Evolutionary conservation across 768 basidiomycete genomes (phyloP).

Genomic region (Chalciporus pseudorubinellus): DNA sequence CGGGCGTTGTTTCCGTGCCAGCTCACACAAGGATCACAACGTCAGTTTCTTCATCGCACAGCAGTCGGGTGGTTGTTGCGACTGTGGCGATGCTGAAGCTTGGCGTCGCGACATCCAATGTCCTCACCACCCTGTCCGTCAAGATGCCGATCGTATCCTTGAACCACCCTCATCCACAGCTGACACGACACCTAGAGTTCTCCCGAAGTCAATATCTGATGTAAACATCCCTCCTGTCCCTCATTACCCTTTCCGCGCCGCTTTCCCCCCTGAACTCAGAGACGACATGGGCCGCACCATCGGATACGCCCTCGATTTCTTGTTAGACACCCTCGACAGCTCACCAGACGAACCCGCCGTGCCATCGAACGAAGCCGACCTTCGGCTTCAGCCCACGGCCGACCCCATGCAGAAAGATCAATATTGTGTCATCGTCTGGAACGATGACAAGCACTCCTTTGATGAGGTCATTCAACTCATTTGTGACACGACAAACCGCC

Average conservation of each 20-base stretch:
- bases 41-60: slow-evolving; percentile 92
- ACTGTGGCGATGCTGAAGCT: slow-evolving; percentile 90
- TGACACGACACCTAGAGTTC: slow-evolving; percentile 42
- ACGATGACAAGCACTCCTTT: slow-evolving; percentile 95
- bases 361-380: slow-evolving; percentile 63
- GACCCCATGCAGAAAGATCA: slow-evolving; percentile 80
- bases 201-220: slow-evolving; percentile 39
- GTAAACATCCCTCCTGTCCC: slow-evolving; percentile 58
- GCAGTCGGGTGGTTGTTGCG: slow-evolving; percentile 91
- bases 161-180: slow-evolving; percentile 16
- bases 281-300: slow-evolving; percentile 75
- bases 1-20: slow-evolving; percentile 83
- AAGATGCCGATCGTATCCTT: slow-evolving; percentile 9
- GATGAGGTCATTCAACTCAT: slow-evolving; percentile 81
- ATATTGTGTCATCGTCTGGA: slow-evolving; percentile 87
- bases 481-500: slow-evolving; percentile 49
- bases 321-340: slow-evolving; percentile 78
- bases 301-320: slow-evolving; percentile 75
- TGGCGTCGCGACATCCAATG: slow-evolving; percentile 73
- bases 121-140: slow-evolving; percentile 67
- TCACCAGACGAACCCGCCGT: slow-evolving; percentile 77
- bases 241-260: slow-evolving; percentile 55
- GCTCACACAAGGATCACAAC: slow-evolving; percentile 85
- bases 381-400: slow-evolving; percentile 69
- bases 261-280: slow-evolving; percentile 61